These are phyloP conservation scores for Sclerotinia borealis DNA, from an alignment of 2,329 filamentous ascomycete species.

Conservation along the genomic window DNA sequence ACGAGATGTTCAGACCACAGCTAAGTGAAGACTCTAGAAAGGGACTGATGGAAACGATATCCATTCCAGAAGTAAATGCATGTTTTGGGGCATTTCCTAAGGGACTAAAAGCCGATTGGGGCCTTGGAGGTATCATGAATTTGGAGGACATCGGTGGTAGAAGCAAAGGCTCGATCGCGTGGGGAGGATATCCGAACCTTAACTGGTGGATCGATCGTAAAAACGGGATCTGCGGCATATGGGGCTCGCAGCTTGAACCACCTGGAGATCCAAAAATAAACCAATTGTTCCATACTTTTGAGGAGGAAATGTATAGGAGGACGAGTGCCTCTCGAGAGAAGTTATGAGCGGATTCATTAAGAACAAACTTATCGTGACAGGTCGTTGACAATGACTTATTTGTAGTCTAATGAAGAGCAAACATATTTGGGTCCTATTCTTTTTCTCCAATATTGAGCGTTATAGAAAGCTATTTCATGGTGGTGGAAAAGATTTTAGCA, in stretches of 20 bases:
- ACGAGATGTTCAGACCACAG: conserved; percentile 44
- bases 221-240: conserved; percentile 37
- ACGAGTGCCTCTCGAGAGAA: neutral
- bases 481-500: no score
- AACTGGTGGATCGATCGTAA: conserved; percentile 40
- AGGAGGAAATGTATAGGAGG: conserved; percentile 36
- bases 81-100: conserved; percentile 29
- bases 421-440: neutral
- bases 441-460: neutral
- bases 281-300: conserved; percentile 34
- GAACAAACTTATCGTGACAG: neutral
- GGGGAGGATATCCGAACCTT: conserved; percentile 42
- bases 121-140: conserved; percentile 39
- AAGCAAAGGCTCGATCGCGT: conserved; percentile 37
- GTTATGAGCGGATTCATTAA: neutral
- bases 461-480: neutral
- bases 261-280: conserved; percentile 36
- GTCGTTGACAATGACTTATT: neutral
- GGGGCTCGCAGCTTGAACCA: conserved; percentile 39
- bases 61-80: conserved; percentile 14
- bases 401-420: neutral
- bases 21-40: conserved; percentile 31
- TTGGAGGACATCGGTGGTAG: conserved; percentile 34
- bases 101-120: conserved; percentile 36
- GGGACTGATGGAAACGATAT: conserved; percentile 22